phyloP scores from a whole-genome alignment of 768 basidiomycete species.

The Sarcodon aspratus region DNA sequence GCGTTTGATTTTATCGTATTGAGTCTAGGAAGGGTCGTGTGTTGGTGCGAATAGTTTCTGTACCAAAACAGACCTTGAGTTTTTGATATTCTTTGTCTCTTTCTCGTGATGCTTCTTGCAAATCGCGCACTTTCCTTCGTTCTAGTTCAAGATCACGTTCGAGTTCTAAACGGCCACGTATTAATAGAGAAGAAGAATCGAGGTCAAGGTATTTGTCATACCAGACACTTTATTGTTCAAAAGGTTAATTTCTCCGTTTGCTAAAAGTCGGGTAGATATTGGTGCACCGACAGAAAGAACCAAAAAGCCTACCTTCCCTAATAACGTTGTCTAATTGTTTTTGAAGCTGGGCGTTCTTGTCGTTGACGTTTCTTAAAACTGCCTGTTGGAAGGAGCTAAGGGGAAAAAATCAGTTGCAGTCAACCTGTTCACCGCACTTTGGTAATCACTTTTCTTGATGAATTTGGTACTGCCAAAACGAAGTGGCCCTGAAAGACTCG shows the following conservation, averaged over 20 bases:
- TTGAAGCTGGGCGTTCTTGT: constrained; percentile 72
- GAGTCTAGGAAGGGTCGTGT: constrained; percentile 29
- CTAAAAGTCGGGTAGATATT: constrained; percentile 22
- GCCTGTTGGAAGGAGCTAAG: constrained; percentile 75
- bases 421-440: background rate
- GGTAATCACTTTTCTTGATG: constrained; percentile 72
- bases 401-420: constrained; percentile 4
- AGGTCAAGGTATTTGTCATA: constrained; percentile 14
- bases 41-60: background rate
- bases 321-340: constrained; percentile 81
- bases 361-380: constrained; percentile 67
- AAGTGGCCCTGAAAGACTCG: constrained; percentile 49
- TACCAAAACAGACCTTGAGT: constrained; percentile 45
- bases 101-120: constrained; percentile 66
- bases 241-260: constrained; percentile 66
- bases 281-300: background rate
- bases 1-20: constrained; percentile 76
- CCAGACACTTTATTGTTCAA: constrained; percentile 60
- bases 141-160: constrained; percentile 77
- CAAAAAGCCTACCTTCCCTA: constrained; percentile 57
- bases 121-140: constrained; percentile 57
- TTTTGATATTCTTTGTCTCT: constrained; percentile 83
- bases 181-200: background rate
- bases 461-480: constrained; percentile 87
- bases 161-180: constrained; percentile 46